phyloP scores from a whole-genome alignment of 805 yeast species.

The Spencermartinsiella europaea region DNA sequence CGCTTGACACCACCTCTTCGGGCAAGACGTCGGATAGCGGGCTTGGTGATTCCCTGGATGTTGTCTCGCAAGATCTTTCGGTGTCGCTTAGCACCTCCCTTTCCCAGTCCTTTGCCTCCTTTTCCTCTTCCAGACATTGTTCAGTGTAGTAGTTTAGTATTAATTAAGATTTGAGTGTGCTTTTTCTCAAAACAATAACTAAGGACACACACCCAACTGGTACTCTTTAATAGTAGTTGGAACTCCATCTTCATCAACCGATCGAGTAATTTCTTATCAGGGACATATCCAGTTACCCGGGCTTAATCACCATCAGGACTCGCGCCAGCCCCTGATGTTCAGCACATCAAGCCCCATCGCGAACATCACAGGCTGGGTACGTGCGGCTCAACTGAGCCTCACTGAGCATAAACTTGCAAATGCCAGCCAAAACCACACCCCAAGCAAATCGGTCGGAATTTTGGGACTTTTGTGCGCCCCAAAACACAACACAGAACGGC shows the following conservation, averaged over 20 bases:
- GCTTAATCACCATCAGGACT: not conserved
- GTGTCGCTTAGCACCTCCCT: slow-evolving; percentile 99
- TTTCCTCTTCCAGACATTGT: slow-evolving; percentile 66
- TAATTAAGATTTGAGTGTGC: not conserved
- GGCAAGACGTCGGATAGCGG: slow-evolving; percentile 99
- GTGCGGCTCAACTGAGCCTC: not conserved
- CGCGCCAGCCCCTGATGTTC: slow-evolving; percentile 2
- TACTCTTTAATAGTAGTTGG: too few relatives aligned
- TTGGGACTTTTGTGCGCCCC: not conserved
- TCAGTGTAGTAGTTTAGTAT: slow-evolving; percentile 1
- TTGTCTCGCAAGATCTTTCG: slow-evolving; percentile 98
- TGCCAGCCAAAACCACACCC: not conserved
- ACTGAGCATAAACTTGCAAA: not conserved
- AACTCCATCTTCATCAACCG: too few relatives aligned
- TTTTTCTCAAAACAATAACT: not conserved
- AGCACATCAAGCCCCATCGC: not conserved
- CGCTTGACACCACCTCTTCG: slow-evolving; percentile 99
- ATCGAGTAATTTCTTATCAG: not conserved
- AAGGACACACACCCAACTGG: too few relatives aligned
- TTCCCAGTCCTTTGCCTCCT: slow-evolving; percentile 99
- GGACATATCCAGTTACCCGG: not conserved
- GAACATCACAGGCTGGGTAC: slow-evolving; percentile 1
- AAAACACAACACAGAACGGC: too few relatives aligned
- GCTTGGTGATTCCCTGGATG: slow-evolving; percentile 99
- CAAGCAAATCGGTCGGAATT: not conserved